Evolutionary conservation across 371 early-diverging fungal species (phyloP).

Genomic region (Blakeslea trispora): DNA sequence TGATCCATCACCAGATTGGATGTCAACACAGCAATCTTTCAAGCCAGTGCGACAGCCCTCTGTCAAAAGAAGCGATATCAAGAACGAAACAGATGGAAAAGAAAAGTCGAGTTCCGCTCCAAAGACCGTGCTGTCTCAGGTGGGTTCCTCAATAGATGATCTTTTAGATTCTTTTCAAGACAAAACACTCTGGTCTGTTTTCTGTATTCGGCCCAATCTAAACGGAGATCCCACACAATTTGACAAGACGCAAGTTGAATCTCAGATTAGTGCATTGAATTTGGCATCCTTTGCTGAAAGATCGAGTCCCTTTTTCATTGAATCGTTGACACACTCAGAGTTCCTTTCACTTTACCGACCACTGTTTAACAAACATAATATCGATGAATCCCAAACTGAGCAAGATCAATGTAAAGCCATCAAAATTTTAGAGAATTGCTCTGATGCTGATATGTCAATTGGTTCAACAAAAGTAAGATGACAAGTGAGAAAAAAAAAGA

Average conservation of each 20-base stretch:
- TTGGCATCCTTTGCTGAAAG: constrained; percentile 47
- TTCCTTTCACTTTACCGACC: constrained; percentile 69
- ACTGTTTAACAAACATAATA: constrained; percentile 37
- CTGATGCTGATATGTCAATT: constrained; percentile 58
- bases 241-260: constrained; percentile 53
- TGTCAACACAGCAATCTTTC: constrained; percentile 51
- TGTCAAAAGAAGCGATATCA: constrained; percentile 10
- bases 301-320: constrained; percentile 53
- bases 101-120: too few relatives aligned
- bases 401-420: constrained; percentile 38
- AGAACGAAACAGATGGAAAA: constrained; percentile 12
- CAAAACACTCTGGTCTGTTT: constrained; percentile 80
- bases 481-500: too few relatives aligned
- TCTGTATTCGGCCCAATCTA: constrained; percentile 74
- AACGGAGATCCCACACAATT: constrained; percentile 52
- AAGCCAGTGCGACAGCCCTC: constrained; percentile 40
- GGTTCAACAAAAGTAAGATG: constrained; percentile 57
- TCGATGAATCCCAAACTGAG: constrained; percentile 29
- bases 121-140: constrained; percentile 47
- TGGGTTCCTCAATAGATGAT: constrained; percentile 70
- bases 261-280: constrained; percentile 57
- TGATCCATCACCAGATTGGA: constrained; percentile 45
- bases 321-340: constrained; percentile 43
- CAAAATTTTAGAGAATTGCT: constrained; percentile 51
- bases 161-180: constrained; percentile 75